These are phyloP conservation scores for Spergularia azorica DNA, from an alignment of 179 eudicot species.

Conservation along the genomic window DNA sequence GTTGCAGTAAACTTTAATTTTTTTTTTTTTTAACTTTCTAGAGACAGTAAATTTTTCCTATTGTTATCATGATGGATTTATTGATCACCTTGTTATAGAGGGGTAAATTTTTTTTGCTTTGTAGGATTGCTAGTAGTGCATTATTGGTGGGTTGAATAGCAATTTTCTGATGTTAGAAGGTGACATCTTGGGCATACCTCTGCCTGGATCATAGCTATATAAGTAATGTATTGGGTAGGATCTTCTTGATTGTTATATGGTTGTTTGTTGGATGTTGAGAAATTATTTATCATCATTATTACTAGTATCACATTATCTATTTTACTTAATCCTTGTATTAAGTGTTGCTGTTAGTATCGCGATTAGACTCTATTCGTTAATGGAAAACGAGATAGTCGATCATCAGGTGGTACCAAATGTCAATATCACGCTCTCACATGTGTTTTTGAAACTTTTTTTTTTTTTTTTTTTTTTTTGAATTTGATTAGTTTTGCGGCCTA, in stretches of 20 bases:
- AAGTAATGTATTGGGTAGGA: constrained; percentile 7
- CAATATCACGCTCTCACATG: too few species aligned
- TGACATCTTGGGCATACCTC: background rate
- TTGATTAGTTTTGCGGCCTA: too few species aligned
- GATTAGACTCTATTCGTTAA: background rate
- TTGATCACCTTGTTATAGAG: constrained; percentile 16
- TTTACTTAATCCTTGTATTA: background rate
- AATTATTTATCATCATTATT: background rate
- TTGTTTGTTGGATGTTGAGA: constrained; percentile 1
- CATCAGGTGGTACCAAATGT: too few species aligned
- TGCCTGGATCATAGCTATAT: background rate
- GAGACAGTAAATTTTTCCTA: background rate
- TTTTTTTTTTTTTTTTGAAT: too few species aligned
- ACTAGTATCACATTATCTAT: background rate
- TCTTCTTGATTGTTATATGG: background rate
- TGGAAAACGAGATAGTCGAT: too few species aligned
- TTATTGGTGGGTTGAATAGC: constrained; percentile 12
- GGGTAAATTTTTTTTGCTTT: background rate
- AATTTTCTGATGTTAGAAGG: constrained; percentile 21
- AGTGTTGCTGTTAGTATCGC: background rate
- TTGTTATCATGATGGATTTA: background rate
- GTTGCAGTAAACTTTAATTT: constrained; percentile 14
- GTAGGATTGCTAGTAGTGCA: background rate
- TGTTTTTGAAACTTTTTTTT: too few species aligned
- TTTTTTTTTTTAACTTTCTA: background rate